A percentile compares a stretch with the other conserved stretches of the same genome.
These are phyloP conservation scores for Cymbopogon flexuosus DNA, from an alignment of 202 grass and related monocot genomes.

Conservation along the genomic window DNA sequence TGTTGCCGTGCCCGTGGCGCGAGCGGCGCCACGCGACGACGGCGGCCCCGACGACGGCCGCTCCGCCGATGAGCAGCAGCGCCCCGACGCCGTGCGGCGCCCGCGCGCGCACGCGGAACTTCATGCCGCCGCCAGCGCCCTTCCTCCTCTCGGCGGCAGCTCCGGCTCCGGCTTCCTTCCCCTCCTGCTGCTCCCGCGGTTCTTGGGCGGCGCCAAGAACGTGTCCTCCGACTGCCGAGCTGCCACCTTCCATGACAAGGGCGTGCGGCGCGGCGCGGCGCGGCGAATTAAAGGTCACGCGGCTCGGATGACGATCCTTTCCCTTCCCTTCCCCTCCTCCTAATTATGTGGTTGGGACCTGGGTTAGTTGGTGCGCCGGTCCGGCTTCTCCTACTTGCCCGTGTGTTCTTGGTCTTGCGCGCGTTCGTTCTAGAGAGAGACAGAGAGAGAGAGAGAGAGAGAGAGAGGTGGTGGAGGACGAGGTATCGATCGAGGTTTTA, in stretches of 20 bases:
- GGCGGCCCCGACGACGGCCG: constrained; percentile 35
- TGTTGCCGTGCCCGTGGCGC: not conserved
- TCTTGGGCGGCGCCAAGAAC: constrained; percentile 9
- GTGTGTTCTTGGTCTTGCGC: not conserved
- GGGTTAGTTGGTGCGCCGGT: not conserved
- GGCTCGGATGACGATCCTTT: not conserved
- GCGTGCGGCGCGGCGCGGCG: not conserved
- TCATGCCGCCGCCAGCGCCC: not conserved
- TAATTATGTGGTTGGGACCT: not conserved
- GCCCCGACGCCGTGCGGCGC: constrained; percentile 37
- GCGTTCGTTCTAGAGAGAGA: constrained; percentile 21
- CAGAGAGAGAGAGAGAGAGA: too few species aligned
- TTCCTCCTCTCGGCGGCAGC: not conserved
- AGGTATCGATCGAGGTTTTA: constrained; percentile 6
- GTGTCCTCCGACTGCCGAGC: not conserved
- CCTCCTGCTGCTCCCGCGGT: not conserved
- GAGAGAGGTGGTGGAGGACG: not conserved
- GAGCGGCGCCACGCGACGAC: constrained; percentile 33
- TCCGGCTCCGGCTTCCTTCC: not conserved
- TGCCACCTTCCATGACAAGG: constrained; percentile 10
- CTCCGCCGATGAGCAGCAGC: constrained; percentile 39
- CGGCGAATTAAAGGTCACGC: constrained; percentile 11
- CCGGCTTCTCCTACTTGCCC: not conserved
- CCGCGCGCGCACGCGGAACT: constrained; percentile 31
- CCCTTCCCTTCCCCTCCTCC: not conserved